Conservation (phyloP, 2,329 filamentous ascomycete genomes). For the Acarospora socialis region DNA sequence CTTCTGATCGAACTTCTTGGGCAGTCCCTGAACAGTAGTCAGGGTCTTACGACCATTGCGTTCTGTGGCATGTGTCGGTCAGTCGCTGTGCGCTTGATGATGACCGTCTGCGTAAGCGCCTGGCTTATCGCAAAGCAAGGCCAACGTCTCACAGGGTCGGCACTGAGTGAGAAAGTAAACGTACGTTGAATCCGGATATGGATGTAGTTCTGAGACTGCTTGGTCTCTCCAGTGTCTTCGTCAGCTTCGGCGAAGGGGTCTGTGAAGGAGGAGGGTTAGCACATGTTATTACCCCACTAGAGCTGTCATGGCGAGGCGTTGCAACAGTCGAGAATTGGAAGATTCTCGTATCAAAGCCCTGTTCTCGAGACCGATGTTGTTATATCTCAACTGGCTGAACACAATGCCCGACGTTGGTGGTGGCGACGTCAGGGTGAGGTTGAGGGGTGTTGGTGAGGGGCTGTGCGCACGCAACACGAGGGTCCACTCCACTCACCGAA, state of each 20-base stretch:
- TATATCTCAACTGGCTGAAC: too few species aligned
- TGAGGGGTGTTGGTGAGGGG: conserved; percentile 16
- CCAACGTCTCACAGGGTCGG: conserved; percentile 3
- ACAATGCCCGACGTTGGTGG: too few species aligned
- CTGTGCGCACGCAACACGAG: too few species aligned
- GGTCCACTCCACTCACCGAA: conserved; percentile 61
- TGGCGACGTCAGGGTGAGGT: too few species aligned
- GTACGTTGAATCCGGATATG: conserved; percentile 99
- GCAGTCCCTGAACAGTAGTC: conserved; percentile 97
- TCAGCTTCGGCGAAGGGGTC: conserved; percentile 99
- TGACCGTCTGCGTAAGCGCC: too few species aligned
- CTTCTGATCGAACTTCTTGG: conserved; percentile 98
- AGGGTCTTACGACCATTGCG: conserved; percentile 99
- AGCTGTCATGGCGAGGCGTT: conserved; percentile 20
- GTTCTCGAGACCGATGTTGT: too few species aligned
- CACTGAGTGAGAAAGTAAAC: conserved; percentile 25
- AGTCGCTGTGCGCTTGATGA: too few species aligned
- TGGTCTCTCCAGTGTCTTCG: conserved; percentile 93
- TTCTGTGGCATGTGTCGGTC: conserved; percentile 44
- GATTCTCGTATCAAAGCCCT: too few species aligned
- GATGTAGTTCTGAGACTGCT: conserved; percentile 94
- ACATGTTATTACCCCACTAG: too few species aligned
- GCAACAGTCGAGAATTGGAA: not conserved
- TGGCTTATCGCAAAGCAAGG: conserved; percentile 2
- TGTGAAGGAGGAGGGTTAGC: too few species aligned